Percentiles rank a stretch among this genome's conserved stretches.
phyloP scores from a whole-genome alignment of 2,329 filamentous ascomycete genomes.

The Aquanectria penicillioides region DNA sequence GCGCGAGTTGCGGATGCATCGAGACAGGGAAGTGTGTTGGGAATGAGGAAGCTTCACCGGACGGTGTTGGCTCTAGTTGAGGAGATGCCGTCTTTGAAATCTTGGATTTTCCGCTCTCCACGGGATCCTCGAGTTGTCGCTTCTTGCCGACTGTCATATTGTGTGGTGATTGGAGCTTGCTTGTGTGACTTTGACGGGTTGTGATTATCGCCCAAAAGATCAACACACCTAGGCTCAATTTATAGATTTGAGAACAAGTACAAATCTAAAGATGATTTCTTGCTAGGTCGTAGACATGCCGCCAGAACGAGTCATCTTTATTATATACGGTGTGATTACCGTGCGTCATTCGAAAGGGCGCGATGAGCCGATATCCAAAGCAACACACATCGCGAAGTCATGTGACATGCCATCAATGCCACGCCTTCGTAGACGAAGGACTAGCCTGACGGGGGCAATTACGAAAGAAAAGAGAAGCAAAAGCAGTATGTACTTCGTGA shows the following conservation, averaged over 20 bases:
- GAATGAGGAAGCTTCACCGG: constrained; percentile 5
- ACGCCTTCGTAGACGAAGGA: no score
- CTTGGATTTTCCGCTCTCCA: constrained; percentile 27
- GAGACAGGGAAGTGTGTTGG: constrained; percentile 12
- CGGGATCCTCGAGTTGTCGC: constrained; percentile 31
- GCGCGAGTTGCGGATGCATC: constrained; percentile 53
- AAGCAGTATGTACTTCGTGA: no score
- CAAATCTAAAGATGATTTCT: no score
- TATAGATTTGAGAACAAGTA: no score
- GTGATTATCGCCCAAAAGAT: no score
- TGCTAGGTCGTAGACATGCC: not conserved
- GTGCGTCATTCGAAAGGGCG: constrained; percentile 36
- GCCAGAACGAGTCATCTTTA: not conserved
- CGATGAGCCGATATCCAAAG: constrained; percentile 39
- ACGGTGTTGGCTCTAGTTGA: constrained; percentile 6
- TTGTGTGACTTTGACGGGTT: not conserved
- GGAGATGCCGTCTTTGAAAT: constrained; percentile 12
- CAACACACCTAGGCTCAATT: no score
- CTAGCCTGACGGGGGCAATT: no score
- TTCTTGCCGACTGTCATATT: constrained; percentile 30
- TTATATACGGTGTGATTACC: constrained; percentile 9
- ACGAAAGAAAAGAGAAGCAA: no score
- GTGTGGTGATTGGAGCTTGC: not conserved
- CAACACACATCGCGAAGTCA: constrained; percentile 43
- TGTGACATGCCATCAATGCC: constrained; percentile 31